Conservation (phyloP, 768 basidiomycete species). For the Tricholoma saponaceum region DNA sequence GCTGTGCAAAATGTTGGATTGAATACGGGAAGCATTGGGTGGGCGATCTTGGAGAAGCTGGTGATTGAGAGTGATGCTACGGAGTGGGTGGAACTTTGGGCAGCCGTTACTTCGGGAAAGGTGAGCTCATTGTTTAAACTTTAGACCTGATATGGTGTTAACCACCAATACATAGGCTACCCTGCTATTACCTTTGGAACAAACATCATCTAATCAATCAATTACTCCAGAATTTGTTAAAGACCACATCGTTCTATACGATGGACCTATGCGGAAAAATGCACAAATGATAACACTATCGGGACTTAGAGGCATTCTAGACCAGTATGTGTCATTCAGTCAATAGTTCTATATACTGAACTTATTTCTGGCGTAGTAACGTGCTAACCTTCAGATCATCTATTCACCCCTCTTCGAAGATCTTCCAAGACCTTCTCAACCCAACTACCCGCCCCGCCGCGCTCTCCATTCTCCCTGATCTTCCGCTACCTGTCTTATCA, state of each 20-base stretch:
- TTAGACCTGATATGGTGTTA: not conserved
- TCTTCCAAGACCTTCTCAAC: conserved; percentile 34
- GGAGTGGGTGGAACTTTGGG: conserved; percentile 74
- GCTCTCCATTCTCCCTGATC: conserved; percentile 46
- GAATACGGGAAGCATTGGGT: conserved; percentile 61
- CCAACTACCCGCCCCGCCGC: conserved; percentile 28
- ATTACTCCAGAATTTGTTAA: conserved; percentile 74
- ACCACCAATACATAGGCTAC: conserved; percentile 52
- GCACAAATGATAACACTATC: conserved; percentile 73
- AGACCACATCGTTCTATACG: conserved; percentile 77
- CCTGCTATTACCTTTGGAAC: conserved; percentile 72
- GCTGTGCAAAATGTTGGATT: conserved; percentile 67
- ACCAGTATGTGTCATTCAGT: conserved; percentile 42
- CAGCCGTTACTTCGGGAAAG: conserved; percentile 59
- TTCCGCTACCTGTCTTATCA: conserved; percentile 34
- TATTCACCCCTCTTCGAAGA: conserved; percentile 36
- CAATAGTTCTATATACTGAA: not conserved
- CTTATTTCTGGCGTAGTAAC: conserved; percentile 23
- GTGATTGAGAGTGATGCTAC: conserved; percentile 44
- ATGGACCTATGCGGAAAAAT: conserved; percentile 41
- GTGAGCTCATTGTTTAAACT: conserved; percentile 32
- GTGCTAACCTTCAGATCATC: conserved; percentile 42
- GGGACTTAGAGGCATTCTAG: conserved; percentile 71
- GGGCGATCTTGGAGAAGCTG: conserved; percentile 75
- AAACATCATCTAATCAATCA: conserved; percentile 43